phyloP scores from a whole-genome alignment of 768 basidiomycete species.

The Boletus reticuloceps region DNA sequence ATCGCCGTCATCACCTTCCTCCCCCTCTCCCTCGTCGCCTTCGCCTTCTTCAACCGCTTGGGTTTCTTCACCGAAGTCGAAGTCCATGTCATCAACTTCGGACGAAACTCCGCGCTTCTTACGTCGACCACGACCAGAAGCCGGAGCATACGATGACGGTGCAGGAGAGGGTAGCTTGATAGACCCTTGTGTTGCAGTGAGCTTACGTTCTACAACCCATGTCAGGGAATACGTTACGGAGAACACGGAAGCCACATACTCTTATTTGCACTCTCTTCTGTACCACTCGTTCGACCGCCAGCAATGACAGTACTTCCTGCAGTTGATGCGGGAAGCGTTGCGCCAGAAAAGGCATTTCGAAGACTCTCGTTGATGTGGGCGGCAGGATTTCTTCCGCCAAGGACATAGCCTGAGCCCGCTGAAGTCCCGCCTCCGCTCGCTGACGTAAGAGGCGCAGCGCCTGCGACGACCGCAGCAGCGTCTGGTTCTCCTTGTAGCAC shows the following conservation, averaged over 20 bases:
- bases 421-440: constrained; percentile 8
- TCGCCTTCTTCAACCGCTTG: constrained; percentile 31
- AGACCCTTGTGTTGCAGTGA: constrained; percentile 28
- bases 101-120: constrained; percentile 37
- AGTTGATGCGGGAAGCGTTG: constrained; percentile 21
- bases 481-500: constrained; percentile 44
- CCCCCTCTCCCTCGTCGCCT: constrained; percentile 37
- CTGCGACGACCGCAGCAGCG: constrained; percentile 31
- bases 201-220: constrained; percentile 27
- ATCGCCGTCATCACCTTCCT: constrained; percentile 50
- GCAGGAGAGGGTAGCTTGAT: constrained; percentile 36
- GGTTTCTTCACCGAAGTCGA: constrained; percentile 32
- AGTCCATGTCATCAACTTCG: constrained; percentile 34
- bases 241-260: constrained; percentile 17
- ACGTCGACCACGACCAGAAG: constrained; percentile 31
- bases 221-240: not conserved
- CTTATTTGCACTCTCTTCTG: constrained; percentile 30
- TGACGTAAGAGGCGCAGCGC: constrained; percentile 24
- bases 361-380: constrained; percentile 40
- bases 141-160: constrained; percentile 28
- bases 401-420: constrained; percentile 26
- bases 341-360: constrained; percentile 34
- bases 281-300: constrained; percentile 14
- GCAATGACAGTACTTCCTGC: not conserved
- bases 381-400: constrained; percentile 37